phyloP scores from a whole-genome alignment of 192 early-diverging fungal species.

The Backusella parvicylindrica region DNA sequence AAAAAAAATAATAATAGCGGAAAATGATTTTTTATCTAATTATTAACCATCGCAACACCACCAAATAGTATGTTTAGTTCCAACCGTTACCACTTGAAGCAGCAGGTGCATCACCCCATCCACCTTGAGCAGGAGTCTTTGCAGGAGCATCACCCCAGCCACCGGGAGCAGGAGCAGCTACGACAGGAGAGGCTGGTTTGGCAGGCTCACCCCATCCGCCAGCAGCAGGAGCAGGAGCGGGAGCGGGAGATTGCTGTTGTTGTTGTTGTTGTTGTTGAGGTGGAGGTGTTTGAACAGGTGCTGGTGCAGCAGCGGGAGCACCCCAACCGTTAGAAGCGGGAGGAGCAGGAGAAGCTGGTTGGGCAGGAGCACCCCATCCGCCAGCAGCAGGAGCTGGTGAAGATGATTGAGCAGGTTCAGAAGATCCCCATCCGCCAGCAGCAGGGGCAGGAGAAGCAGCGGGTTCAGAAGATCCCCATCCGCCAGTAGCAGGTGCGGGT shows the following conservation, averaged over 20 bases:
- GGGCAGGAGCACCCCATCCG: constrained; percentile 11
- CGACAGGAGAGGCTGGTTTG: constrained; percentile 2
- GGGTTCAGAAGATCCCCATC: constrained; percentile 13
- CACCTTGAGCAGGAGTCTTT: not conserved
- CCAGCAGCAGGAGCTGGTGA: not conserved
- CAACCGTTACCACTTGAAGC: not conserved
- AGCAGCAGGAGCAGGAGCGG: constrained; percentile 8
- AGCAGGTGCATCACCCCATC: constrained; percentile 12
- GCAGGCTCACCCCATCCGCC: constrained; percentile 9
- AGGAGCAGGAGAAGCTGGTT: not conserved
- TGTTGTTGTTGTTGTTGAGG: too few species aligned
- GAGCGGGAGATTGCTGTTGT: not conserved
- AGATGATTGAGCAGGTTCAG: constrained; percentile 2
- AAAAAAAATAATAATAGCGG: not conserved
- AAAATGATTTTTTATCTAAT: not conserved
- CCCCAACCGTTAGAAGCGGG: constrained; percentile 7
- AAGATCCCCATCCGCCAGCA: not conserved
- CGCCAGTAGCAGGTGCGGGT: constrained; percentile 3
- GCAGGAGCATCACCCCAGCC: constrained; percentile 15
- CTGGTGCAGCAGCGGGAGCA: constrained; percentile 6
- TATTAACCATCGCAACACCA: not conserved
- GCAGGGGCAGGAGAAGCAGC: constrained; percentile 1
- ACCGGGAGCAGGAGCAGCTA: not conserved
- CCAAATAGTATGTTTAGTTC: not conserved
- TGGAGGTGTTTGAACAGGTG: not conserved